phyloP scores from a whole-genome alignment of 1,284 basidiomycete genomes.

The Sutorius eximius region DNA sequence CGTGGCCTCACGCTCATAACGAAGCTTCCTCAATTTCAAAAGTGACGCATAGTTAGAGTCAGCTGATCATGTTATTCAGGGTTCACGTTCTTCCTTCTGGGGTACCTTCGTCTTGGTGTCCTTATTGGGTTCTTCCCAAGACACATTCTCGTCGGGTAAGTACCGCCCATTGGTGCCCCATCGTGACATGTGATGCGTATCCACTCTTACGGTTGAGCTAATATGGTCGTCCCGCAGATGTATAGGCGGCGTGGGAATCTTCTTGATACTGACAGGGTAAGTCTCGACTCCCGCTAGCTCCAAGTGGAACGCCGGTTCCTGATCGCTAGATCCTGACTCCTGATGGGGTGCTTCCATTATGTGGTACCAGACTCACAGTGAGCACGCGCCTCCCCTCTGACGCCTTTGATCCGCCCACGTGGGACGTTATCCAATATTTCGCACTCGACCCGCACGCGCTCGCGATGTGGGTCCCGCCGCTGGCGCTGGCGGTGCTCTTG shows the following conservation, averaged over 20 bases:
- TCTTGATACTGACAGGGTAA: constrained; percentile 86
- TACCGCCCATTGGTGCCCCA: constrained; percentile 5
- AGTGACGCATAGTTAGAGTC: neutral
- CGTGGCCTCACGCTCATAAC: neutral
- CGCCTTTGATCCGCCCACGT: constrained; percentile 65
- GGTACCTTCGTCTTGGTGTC: constrained; percentile 79
- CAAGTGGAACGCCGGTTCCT: neutral
- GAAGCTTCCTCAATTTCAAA: constrained; percentile 18
- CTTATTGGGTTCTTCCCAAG: constrained; percentile 96
- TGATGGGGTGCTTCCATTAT: neutral
- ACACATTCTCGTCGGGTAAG: constrained; percentile 88
- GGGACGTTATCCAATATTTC: constrained; percentile 63
- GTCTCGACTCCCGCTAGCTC: constrained; percentile 27
- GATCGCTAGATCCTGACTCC: neutral
- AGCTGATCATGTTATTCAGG: constrained; percentile 42
- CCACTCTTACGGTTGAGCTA: neutral
- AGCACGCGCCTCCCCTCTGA: constrained; percentile 83
- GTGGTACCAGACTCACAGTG: constrained; percentile 66
- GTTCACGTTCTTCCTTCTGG: constrained; percentile 85
- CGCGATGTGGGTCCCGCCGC: constrained; percentile 73
- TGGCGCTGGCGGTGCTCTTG: constrained; percentile 76
- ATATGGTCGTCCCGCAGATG: constrained; percentile 49
- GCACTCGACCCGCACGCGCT: constrained; percentile 63
- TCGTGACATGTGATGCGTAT: neutral
- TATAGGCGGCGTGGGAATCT: constrained; percentile 95